phyloP scores from a whole-genome alignment of 495 filamentous ascomycete genomes.

The Hapsidospora chrysogenum region DNA sequence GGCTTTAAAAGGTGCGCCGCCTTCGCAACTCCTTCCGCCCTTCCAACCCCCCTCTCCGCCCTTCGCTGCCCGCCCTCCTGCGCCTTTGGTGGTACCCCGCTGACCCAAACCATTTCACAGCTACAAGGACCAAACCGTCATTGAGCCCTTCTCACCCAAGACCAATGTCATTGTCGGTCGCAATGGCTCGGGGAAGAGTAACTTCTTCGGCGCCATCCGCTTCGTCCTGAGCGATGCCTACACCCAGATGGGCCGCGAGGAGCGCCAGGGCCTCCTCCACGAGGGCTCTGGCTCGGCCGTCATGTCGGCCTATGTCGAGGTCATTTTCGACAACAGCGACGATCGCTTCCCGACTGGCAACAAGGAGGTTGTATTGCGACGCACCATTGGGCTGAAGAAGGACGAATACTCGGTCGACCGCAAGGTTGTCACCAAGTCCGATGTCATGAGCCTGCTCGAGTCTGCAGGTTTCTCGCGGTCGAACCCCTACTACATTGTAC shows the following conservation, averaged over 20 bases:
- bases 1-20: conserved; percentile 86
- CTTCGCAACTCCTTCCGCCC: not conserved
- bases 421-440: conserved; percentile 86
- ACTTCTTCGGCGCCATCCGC: conserved; percentile 98
- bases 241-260: conserved; percentile 87
- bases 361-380: conserved; percentile 72
- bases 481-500: conserved; percentile 98
- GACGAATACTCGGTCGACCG: conserved; percentile 95
- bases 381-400: conserved; percentile 94
- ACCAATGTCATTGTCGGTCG: conserved; percentile 98
- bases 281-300: conserved; percentile 95
- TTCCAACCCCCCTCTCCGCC: too few relatives aligned
- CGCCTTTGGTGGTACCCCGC: conserved; percentile 4
- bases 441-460: conserved; percentile 92
- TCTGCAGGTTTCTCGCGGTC: conserved; percentile 92
- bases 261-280: conserved; percentile 86
- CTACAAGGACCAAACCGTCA: conserved; percentile 98
- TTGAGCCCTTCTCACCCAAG: conserved; percentile 94
- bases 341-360: conserved; percentile 91
- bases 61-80: too few relatives aligned
- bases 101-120: too few relatives aligned
- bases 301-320: conserved; percentile 97
- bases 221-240: conserved; percentile 98
- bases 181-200: conserved; percentile 98
- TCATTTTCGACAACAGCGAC: conserved; percentile 96